Base-by-base conservation (phyloP, 2,329 filamentous ascomycete genomes). In the Chalaropsis ovoidea region DNA sequence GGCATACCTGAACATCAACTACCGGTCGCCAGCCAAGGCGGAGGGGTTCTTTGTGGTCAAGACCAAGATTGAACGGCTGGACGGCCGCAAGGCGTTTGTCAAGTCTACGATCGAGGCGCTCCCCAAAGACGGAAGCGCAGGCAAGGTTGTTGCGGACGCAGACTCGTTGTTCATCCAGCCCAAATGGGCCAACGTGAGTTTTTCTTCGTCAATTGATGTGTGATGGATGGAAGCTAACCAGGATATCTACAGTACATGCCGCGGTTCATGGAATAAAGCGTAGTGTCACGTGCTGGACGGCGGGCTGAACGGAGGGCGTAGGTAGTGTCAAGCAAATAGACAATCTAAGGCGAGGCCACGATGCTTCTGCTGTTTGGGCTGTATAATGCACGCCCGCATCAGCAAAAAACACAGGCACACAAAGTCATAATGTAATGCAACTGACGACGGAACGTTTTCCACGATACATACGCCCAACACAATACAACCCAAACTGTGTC, bases 61-160 rank as follows among this genome's bases (percentile, higher is more conserved):
- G 68, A 92, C 90, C 5, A 83, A 85, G 73, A 96, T 92, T 27
- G 86, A 83, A 10, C 91, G 88, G 77, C 88, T 93, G 1, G 91
- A 97, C 73, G 93, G 94, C 0, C 82, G 94, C 68, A 97, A 97
- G 78, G 93, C 91, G 8, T 96, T 90, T 90, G 90, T 96, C 0
- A 87, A 89, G 76, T 93, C 92, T 73, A 83, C 84, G 70, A 86
- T 97, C 71, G 91, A 96, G 81, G 86, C 89, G 65, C 76, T 97
- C 68, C 82, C 83, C 7, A 67, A 80, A 31, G 78, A 77, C 70
- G 42, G 83, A 84, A 8, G 81, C 86, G 75, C 78, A 81, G 70
- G 85, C 86, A 76, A 81, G 17, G 81, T 92, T 61, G 75, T 96
- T 67, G 90, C 88, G 7, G 89, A 95, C 76, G 93, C 90, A 0